Evolutionary conservation across 495 filamentous ascomycete genomes (phyloP), one percentile per base, ranked within the genome.

Genomic region (Coniosporium apollinis): DNA sequence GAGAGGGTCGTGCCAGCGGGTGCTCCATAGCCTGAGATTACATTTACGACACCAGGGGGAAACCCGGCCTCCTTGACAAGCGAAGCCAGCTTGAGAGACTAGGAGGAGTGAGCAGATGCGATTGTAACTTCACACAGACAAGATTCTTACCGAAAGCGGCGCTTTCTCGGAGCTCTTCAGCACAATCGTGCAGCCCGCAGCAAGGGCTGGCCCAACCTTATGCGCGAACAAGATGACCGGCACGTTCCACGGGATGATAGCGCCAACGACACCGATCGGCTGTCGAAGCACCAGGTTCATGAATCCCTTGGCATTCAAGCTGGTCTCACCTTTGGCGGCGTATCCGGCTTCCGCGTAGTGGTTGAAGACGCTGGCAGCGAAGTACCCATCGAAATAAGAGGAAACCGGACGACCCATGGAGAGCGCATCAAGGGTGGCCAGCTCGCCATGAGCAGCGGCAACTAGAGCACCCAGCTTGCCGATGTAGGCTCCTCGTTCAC

Each of bases 381-480:
- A 34, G 5, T 22, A 26, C 3, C 45, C 46, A 37, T 62, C 58
- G 51, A 57, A 55, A 51, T 52, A 64, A 1, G 17, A 33, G 2
- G 42, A 48, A 0, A 64, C 37, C 11, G 63, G 61, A 31, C 50
- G 43, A 15, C 69, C 68, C 63, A 69, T 69, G 9, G 60, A 61
- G 19, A 65, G 47, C 15, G 65, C 64, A 15, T 72, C 67, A 15
- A 80, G 56, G 8, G 50, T 48, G 3, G 66, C 65, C 13, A 80
- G 54, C 43, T 73, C 65, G 3, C 50, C 36, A 16, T 57, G 45
- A 32, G 58, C 46, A 32, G 67, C 56, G 0, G 50, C 39, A 22
- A 77, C 52, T 16, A 76, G 48, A 4, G 39, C 49, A 2, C 68
- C 66, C 0, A 76, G 58, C 38, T 67, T 68, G 42, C 60, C 60